These are phyloP conservation scores for Torulaspora microellipsoides DNA, from an alignment of 805 yeast species.

Conservation along the genomic window DNA sequence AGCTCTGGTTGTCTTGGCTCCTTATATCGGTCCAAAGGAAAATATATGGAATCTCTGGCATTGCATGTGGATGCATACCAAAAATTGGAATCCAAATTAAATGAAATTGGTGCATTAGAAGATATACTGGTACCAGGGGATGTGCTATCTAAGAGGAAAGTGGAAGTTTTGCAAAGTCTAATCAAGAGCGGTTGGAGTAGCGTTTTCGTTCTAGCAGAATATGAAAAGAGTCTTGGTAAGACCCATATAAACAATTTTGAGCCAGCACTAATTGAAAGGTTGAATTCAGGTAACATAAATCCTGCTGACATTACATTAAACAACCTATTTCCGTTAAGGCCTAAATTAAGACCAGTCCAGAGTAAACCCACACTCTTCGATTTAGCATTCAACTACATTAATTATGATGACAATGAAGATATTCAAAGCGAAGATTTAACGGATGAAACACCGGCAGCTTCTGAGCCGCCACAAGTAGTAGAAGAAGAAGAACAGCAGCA, in stretches of 20 bases:
- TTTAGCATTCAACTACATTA: conserved; percentile 77
- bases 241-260: conserved; percentile 9
- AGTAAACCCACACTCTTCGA: conserved; percentile 91
- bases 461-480: conserved; percentile 5
- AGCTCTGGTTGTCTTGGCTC: conserved; percentile 28
- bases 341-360: conserved; percentile 55
- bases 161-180: conserved; percentile 46
- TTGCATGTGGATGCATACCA: conserved; percentile 26
- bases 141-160: conserved; percentile 34
- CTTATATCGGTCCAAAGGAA: conserved; percentile 27
- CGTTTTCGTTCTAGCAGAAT: conserved; percentile 34
- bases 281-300: conserved; percentile 16
- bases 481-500: conserved; percentile 25
- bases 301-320: conserved; percentile 23
- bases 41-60: conserved; percentile 30
- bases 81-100: conserved; percentile 15
- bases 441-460: conserved; percentile 1
- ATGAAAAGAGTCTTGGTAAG: conserved; percentile 24
- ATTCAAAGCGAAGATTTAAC: conserved; percentile 11
- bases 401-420: conserved; percentile 38
- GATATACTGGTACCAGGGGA: conserved; percentile 20
- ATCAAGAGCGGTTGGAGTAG: conserved; percentile 37
- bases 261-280: conserved; percentile 40
- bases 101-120: conserved; percentile 6
- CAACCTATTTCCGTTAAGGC: conserved; percentile 31